Evolutionary conservation across 2,329 filamentous ascomycete genomes (phyloP).

Genomic region (Triangularia verruculosa): DNA sequence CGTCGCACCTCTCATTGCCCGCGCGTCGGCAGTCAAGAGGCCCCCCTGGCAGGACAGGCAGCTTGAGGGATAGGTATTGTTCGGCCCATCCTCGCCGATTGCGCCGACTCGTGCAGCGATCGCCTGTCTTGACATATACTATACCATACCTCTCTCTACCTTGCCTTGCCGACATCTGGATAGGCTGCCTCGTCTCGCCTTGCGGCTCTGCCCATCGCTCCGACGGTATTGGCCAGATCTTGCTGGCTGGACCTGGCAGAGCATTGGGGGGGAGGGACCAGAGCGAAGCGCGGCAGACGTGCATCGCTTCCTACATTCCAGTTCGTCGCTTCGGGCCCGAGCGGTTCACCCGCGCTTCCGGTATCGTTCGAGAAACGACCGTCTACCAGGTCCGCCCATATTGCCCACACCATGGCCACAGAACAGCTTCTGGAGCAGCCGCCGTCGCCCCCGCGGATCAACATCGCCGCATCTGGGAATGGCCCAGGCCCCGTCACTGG

Average conservation of each 20-base stretch:
- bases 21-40: background rate
- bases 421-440: constrained; percentile 25
- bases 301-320: constrained; percentile 4
- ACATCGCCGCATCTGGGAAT: constrained; percentile 18
- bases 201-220: constrained; percentile 13
- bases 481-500: constrained; percentile 3
- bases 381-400: constrained; percentile 11
- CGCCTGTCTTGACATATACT: constrained; percentile 5
- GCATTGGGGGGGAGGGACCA: constrained; percentile 1
- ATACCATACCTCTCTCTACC: constrained; percentile 1
- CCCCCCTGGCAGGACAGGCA: background rate
- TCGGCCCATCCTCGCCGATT: constrained; percentile 12
- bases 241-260: background rate
- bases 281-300: background rate
- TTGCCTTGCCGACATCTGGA: background rate
- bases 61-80: background rate
- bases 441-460: constrained; percentile 32
- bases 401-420: constrained; percentile 20
- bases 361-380: constrained; percentile 14
- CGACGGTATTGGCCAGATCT: constrained; percentile 4
- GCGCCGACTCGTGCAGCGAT: constrained; percentile 10
- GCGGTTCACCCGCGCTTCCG: constrained; percentile 22
- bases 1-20: background rate
- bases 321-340: constrained; percentile 27
- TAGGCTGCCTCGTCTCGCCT: background rate